Percentiles rank a stretch among this genome's conserved stretches.
These are phyloP conservation scores for Arabis alpina DNA, from an alignment of 345 rosid genomes.

Conservation along the genomic window DNA sequence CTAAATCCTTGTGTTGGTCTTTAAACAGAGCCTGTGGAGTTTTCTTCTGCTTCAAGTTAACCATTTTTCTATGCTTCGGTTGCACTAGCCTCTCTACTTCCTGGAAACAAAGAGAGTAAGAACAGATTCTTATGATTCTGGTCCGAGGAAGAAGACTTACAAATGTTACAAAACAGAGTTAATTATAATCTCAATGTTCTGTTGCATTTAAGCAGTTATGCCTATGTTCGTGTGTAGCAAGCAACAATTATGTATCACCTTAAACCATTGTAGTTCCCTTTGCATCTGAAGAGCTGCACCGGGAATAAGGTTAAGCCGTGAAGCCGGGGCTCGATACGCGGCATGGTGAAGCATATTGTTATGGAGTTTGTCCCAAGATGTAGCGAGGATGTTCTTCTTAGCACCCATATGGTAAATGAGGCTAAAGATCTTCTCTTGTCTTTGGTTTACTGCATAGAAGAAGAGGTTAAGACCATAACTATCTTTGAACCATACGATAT, in stretches of 20 bases:
- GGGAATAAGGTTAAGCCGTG: slow-evolving; percentile 61
- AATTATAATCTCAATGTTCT: neutral
- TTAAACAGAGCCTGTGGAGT: slow-evolving; percentile 61
- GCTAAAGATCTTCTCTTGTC: slow-evolving; percentile 77
- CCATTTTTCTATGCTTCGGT: slow-evolving; percentile 66
- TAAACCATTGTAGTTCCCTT: slow-evolving; percentile 78
- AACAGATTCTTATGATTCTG: neutral
- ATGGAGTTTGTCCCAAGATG: slow-evolving; percentile 46
- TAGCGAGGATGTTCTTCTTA: slow-evolving; percentile 56
- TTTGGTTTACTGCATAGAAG: slow-evolving; percentile 56
- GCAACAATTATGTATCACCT: slow-evolving; percentile 48
- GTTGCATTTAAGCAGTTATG: neutral
- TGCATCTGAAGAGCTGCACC: slow-evolving; percentile 91
- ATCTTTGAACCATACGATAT: slow-evolving; percentile 59
- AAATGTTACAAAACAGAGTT: slow-evolving; percentile 9
- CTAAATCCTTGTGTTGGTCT: slow-evolving; percentile 53
- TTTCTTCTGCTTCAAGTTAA: slow-evolving; percentile 42
- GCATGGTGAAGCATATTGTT: slow-evolving; percentile 83
- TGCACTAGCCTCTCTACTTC: slow-evolving; percentile 75
- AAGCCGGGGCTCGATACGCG: slow-evolving; percentile 56
- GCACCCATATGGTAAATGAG: slow-evolving; percentile 69
- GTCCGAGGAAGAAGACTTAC: neutral
- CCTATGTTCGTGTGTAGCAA: slow-evolving; percentile 25
- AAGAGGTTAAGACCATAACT: slow-evolving; percentile 53
- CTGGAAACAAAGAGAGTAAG: slow-evolving; percentile 31